These are phyloP conservation scores for Austroboletus eburneus DNA, from an alignment of 768 basidiomycete genomes.

Conservation along the genomic window DNA sequence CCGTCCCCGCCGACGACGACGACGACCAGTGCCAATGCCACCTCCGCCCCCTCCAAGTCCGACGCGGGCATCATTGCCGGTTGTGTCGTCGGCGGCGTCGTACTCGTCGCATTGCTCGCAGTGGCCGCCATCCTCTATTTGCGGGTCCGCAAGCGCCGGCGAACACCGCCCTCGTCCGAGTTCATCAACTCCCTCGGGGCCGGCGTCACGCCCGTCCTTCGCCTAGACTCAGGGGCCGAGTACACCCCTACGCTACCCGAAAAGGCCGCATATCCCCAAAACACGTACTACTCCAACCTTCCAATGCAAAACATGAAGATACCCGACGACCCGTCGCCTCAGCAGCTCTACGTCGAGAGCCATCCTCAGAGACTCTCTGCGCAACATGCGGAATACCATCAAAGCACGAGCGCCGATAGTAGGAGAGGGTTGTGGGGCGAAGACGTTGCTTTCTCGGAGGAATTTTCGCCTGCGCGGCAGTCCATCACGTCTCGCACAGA, in stretches of 20 bases:
- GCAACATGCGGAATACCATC: constrained; percentile 1
- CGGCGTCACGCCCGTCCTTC: constrained; percentile 24
- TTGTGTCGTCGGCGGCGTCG: constrained; percentile 46
- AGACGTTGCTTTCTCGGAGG: constrained; percentile 12
- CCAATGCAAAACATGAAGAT: constrained; percentile 9
- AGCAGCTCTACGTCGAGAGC: no score
- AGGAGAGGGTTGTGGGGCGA: constrained; percentile 21
- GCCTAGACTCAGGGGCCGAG: constrained; percentile 22
- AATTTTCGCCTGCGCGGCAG: constrained; percentile 4
- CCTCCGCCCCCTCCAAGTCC: constrained; percentile 9
- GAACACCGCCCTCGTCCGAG: constrained; percentile 56
- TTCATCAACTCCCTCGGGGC: constrained; percentile 38
- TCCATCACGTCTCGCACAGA: constrained; percentile 2
- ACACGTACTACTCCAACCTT: constrained; percentile 9
- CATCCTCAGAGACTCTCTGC: constrained; percentile 20
- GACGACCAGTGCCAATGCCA: constrained; percentile 4
- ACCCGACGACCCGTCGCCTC: constrained; percentile 12
- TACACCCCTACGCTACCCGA: constrained; percentile 13
- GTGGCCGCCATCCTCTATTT: constrained; percentile 37
- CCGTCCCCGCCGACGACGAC: not conserved
- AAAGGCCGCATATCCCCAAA: constrained; percentile 13
- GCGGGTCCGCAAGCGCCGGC: constrained; percentile 38
- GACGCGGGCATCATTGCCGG: constrained; percentile 50
- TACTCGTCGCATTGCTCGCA: constrained; percentile 34
- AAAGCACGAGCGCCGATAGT: constrained; percentile 17